Evolutionary conservation across 2,329 filamentous ascomycete species (phyloP), one percentile per base, ranked within the genome.

Genomic region (Cryphonectria nitschkei): DNA sequence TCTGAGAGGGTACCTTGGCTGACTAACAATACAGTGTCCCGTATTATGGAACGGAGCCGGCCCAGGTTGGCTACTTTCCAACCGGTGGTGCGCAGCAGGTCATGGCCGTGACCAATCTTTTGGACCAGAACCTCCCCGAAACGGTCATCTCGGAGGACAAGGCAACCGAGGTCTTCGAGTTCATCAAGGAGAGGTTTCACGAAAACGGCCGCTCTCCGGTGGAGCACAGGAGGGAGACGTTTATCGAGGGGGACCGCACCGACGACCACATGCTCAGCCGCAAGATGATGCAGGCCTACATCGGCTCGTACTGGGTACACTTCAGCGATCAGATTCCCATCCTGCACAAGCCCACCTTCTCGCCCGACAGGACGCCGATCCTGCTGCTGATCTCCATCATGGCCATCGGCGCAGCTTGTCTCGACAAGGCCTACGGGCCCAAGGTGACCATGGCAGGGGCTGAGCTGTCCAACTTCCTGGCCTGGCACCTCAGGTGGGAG

Each of bases 251-350:
- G 19, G 90, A 97, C 76, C 88, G 92, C 68, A 88, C 90, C 66
- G 83, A 88, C 43, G 86, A 88, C 34, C 89, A 91, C 72, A 87
- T 91, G 84, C 83, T 98, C 73, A 97, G 95, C 79, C 86, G 95
- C 76, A 90, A 92, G 76, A 98, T 97, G 93, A 97, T 98, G 92
- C 94, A 98, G 81, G 92, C 91, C 3, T 98, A 98, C 77, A 94
- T 97, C 74, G 88, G 90, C 14, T 97, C 94, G 1, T 99, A 97
- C 80, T 99, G 96, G 96, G 87, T 92, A 68, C 92, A 98, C 79
- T 97, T 98, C 77, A 97, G 96, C 79, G 92, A 95, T 68, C 96
- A 98, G 79, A 86, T 98, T 74, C 96, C 96, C 1, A 97, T 99
- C 72, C 84, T 98, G 64, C 96, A 99, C 81, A 94, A 95, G 77